Conservation (phyloP, 305 asterid genomes). For the Rubia tinctorum region DNA sequence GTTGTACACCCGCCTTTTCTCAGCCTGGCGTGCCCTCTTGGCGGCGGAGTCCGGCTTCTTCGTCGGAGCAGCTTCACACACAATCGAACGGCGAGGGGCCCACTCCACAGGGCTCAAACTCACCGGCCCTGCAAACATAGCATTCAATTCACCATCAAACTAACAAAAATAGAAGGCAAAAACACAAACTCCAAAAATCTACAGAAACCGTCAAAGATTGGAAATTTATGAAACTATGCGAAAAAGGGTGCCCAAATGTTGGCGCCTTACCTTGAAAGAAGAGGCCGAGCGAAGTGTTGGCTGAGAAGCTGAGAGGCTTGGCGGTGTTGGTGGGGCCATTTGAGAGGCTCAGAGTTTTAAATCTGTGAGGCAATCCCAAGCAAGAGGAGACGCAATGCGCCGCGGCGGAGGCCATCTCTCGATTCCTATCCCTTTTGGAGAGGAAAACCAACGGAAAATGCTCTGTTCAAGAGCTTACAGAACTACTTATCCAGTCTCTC, state of each 20-base stretch:
- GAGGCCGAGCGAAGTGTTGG: constrained; percentile 43
- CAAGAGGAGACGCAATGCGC: constrained; percentile 39
- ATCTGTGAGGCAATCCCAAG: constrained; percentile 40
- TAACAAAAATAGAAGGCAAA: neutral
- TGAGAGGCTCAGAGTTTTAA: constrained; percentile 47
- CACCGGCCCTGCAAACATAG: constrained; percentile 38
- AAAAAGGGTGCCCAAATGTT: neutral
- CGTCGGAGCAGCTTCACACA: constrained; percentile 59
- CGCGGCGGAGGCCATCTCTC: neutral
- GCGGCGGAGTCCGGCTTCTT: constrained; percentile 95
- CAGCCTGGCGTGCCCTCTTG: constrained; percentile 93
- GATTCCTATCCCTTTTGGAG: neutral
- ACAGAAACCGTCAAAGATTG: neutral
- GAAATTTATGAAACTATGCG: neutral
- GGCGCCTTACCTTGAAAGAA: constrained; percentile 52
- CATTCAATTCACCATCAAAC: neutral
- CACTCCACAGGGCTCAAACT: constrained; percentile 41
- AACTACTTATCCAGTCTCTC: constrained; percentile 3
- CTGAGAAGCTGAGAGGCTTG: constrained; percentile 72
- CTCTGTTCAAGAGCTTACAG: neutral
- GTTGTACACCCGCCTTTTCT: constrained; percentile 76
- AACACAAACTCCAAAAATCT: neutral
- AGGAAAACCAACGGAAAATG: neutral
- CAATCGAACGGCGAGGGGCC: constrained; percentile 51
- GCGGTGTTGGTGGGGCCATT: constrained; percentile 25